Percentiles rank a stretch among this genome's conserved stretches.
phyloP scores from a whole-genome alignment of 2,329 filamentous ascomycete genomes.

The Colletotrichum sp. region DNA sequence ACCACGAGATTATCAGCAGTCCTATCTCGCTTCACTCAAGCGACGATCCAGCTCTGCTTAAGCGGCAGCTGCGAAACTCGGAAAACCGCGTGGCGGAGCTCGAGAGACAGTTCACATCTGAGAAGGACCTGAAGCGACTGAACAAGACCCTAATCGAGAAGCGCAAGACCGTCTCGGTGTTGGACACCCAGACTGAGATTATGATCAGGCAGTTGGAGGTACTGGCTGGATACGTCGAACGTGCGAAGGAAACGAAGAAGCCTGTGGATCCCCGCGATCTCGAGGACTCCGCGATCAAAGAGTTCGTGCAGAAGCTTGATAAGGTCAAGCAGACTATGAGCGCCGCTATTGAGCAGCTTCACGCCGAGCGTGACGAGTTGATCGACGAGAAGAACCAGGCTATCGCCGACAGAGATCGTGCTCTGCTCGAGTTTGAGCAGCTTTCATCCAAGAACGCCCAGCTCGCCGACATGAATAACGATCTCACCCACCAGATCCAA shows the following conservation, averaged over 20 bases:
- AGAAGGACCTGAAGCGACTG: constrained; percentile 73
- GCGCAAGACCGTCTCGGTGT: constrained; percentile 90
- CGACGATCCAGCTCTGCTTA: constrained; percentile 71
- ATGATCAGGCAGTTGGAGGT: constrained; percentile 92
- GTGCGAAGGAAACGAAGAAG: constrained; percentile 81
- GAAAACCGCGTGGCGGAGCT: constrained; percentile 88
- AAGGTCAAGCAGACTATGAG: constrained; percentile 65
- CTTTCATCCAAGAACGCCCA: constrained; percentile 94
- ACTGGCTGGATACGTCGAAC: constrained; percentile 85
- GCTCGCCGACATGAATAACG: constrained; percentile 93
- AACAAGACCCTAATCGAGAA: constrained; percentile 92
- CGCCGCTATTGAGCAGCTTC: constrained; percentile 62
- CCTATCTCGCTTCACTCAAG: constrained; percentile 68
- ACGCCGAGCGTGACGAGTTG: constrained; percentile 78
- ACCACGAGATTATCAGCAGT: constrained; percentile 68
- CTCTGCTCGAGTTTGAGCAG: constrained; percentile 94
- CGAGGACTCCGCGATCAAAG: constrained; percentile 89
- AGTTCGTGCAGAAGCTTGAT: constrained; percentile 79
- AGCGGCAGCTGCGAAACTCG: constrained; percentile 79
- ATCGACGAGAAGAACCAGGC: constrained; percentile 85
- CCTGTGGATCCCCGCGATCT: constrained; percentile 82
- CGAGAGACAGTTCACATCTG: constrained; percentile 74
- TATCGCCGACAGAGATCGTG: constrained; percentile 87
- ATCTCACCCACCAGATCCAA: constrained; percentile 92
- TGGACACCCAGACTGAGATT: constrained; percentile 94